Conservation (phyloP, 1,139 yeast genomes). For the Pichia sp. region DNA sequence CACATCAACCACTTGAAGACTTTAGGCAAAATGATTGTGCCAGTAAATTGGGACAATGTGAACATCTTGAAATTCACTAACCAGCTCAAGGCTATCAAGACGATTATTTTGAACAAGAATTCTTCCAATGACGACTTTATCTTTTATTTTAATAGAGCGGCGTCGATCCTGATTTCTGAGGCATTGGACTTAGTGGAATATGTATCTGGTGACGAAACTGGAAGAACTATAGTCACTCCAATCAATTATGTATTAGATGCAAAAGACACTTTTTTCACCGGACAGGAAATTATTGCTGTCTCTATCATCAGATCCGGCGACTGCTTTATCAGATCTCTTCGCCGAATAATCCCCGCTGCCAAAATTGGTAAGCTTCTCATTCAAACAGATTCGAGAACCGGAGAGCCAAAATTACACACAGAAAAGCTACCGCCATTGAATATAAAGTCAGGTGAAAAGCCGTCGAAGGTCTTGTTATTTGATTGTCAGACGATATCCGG, state of each 20-base stretch:
- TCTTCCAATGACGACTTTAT: constrained; percentile 73
- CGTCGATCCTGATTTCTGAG: constrained; percentile 60
- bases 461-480: constrained; percentile 55
- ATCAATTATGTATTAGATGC: constrained; percentile 31
- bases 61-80: constrained; percentile 52
- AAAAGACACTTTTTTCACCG: constrained; percentile 39
- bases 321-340: constrained; percentile 76
- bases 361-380: constrained; percentile 78
- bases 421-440: constrained; percentile 49
- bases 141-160: constrained; percentile 79
- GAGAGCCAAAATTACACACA: constrained; percentile 88
- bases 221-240: constrained; percentile 43
- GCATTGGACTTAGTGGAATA: constrained; percentile 54
- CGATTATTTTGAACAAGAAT: constrained; percentile 55
- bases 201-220: constrained; percentile 22
- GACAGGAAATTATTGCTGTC: constrained; percentile 61
- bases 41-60: constrained; percentile 25
- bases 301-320: constrained; percentile 89
- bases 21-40: constrained; percentile 41
- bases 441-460: constrained; percentile 17
- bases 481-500: constrained; percentile 92
- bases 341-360: constrained; percentile 72
- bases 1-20: constrained; percentile 60
- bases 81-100: constrained; percentile 69
- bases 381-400: constrained; percentile 82